Percentiles rank a stretch among this genome's conserved stretches.
Conservation (phyloP, 1,139 yeast genomes). For the Zhuliangozyma blackwelliae region DNA sequence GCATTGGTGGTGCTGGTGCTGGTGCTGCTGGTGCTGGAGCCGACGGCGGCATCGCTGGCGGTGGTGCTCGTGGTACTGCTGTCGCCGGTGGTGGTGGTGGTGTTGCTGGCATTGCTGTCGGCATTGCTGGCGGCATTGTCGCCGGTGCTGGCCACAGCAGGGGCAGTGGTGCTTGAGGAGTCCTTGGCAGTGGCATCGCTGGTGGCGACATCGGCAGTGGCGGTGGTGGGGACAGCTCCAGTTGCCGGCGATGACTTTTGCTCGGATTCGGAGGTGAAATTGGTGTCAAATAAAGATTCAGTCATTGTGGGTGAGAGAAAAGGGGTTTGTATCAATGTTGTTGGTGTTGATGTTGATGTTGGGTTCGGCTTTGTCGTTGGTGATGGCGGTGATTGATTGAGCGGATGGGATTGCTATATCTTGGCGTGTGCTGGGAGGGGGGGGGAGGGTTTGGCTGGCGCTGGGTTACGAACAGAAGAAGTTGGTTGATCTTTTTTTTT, state of each 20-base stretch:
- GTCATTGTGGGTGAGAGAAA: conserved; percentile 20
- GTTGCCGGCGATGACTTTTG: conserved; percentile 1
- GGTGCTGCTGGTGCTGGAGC: neutral
- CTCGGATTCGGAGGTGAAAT: conserved; percentile 24
- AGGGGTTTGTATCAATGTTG: neutral
- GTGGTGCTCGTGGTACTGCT: no score
- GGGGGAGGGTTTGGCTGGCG: no score
- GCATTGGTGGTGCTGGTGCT: conserved; percentile 1
- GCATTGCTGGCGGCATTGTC: no score
- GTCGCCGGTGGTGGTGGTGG: neutral
- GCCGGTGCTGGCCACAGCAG: neutral
- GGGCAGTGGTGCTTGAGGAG: conserved; percentile 1
- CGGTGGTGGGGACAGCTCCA: neutral
- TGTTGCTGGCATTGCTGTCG: neutral
- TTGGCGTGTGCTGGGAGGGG: no score
- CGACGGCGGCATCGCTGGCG: neutral
- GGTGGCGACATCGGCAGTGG: conserved; percentile 4
- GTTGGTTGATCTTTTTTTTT: no score
- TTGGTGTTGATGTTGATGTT: neutral
- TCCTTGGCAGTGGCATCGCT: neutral
- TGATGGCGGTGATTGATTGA: no score
- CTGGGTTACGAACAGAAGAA: no score
- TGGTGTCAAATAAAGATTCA: conserved; percentile 40
- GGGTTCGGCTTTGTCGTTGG: no score
- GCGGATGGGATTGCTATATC: no score